Base-by-base conservation (phyloP, 352 stramenopile genomes). In the Pythium phragmitis region DNA sequence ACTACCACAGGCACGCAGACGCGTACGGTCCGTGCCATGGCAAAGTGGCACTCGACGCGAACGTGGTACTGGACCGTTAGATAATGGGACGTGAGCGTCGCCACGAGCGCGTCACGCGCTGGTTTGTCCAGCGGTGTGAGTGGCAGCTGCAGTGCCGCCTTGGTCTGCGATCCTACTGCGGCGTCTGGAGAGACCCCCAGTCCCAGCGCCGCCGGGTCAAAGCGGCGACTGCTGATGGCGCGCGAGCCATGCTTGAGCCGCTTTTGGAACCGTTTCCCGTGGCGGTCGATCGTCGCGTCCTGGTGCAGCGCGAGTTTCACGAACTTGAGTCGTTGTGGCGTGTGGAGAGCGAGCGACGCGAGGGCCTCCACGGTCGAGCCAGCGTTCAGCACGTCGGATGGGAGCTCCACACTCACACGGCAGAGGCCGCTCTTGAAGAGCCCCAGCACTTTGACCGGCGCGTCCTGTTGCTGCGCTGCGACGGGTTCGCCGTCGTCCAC, bases 1-100 rank as follows among this genome's bases (percentile, higher is more conserved):
- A 64, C 19, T 3, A 28, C 46, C 28, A 65, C 43, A 17, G 57
- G 59, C n/a, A 42, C 39, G 5, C 28, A 19, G 6, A 59, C 34
- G 9, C 41, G 52, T 14, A 53, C 45, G 13, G 39, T 51, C 1
- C 19, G 30, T 34, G 49, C 26, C 41, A 50, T 30, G 21, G 36
- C 21, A 23, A 66, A 66, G 11, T 57, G 46, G 41, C 49, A 59
- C 14, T 66, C 59, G 28, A 66, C 26, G 3, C 13, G 41, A 5
- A 66, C 39, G 50, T 39, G 42, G 21, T 66, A 52, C 12, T 28
- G 11, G 41, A 66, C 19, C 8, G n/a, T 5, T 12, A 65, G 21
- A 16, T 50, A 57, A 7, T 28, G 49, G 3, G 49, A 52, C 17
- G 36, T 13, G 2, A 58, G 17, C 2, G 39, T 53, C n/a, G 48